These are phyloP conservation scores for Agaricus blazei DNA, from an alignment of 768 basidiomycete genomes.

Conservation along the genomic window DNA sequence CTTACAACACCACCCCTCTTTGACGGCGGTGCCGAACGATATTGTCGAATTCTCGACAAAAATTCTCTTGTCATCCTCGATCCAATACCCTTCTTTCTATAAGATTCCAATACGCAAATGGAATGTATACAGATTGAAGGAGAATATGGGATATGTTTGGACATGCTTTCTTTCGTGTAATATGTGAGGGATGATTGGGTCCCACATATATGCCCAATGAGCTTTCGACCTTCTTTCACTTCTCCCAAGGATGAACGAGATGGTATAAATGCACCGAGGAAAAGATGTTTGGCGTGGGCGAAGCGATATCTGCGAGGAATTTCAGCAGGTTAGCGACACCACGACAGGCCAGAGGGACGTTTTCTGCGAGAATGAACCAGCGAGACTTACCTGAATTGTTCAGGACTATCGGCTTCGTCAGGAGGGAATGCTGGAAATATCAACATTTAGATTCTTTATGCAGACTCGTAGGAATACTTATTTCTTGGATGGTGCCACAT, in stretches of 20 bases:
- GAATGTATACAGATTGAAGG: conserved; percentile 65
- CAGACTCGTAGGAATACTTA: neutral
- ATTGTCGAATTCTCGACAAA: conserved; percentile 36
- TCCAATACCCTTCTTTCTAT: conserved; percentile 46
- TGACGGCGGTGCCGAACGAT: conserved; percentile 10
- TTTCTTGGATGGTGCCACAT: no score
- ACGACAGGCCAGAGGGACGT: conserved; percentile 1
- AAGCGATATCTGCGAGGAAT: conserved; percentile 34
- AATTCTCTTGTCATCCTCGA: conserved; percentile 58
- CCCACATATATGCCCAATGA: conserved; percentile 62
- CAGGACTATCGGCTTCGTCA: conserved; percentile 58
- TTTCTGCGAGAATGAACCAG: neutral
- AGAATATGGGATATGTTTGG: conserved; percentile 46
- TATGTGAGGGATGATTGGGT: conserved; percentile 49
- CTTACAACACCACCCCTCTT: conserved; percentile 15
- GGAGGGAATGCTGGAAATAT: conserved; percentile 43
- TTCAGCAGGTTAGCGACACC: neutral
- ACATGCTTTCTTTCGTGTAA: conserved; percentile 66
- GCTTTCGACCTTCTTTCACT: conserved; percentile 22
- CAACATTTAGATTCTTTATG: neutral
- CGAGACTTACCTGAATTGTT: conserved; percentile 42
- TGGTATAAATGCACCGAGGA: conserved; percentile 58
- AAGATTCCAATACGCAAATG: conserved; percentile 44
- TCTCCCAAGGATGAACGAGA: conserved; percentile 9
- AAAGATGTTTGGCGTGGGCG: conserved; percentile 48